A percentile compares a stretch with the other conserved stretches of the same genome.
phyloP scores from a whole-genome alignment of 139 green algal species.

The Ulvella scutata region DNA sequence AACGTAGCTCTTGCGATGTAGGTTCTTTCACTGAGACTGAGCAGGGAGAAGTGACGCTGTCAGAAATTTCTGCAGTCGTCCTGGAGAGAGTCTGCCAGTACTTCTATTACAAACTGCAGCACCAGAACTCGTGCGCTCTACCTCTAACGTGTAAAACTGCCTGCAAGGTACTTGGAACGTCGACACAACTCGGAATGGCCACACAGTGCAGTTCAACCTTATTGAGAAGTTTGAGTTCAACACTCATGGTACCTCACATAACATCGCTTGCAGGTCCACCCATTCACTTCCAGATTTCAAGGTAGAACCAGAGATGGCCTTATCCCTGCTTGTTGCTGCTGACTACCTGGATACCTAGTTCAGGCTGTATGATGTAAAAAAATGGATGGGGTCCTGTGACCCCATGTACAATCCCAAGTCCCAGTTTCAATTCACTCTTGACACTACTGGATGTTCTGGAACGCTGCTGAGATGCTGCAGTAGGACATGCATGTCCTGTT shows the following conservation, averaged over 20 bases:
- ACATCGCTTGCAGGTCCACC: conserved; percentile 28
- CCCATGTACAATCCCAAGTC: too few relatives aligned
- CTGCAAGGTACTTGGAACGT: background rate
- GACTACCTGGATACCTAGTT: conserved; percentile 89
- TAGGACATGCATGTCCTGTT: too few relatives aligned
- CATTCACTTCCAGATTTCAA: conserved; percentile 90
- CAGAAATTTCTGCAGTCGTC: conserved; percentile 77
- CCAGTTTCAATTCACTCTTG: too few relatives aligned
- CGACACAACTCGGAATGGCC: too few relatives aligned
- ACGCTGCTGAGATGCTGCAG: too few relatives aligned
- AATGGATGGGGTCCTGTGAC: too few relatives aligned
- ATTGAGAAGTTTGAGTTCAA: too few relatives aligned
- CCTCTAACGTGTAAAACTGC: background rate
- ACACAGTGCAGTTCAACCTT: too few relatives aligned
- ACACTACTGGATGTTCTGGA: too few relatives aligned
- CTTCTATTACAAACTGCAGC: conserved; percentile 95
- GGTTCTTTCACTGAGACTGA: conserved; percentile 88
- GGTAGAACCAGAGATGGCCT: conserved; percentile 71
- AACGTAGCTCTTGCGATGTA: too few relatives aligned
- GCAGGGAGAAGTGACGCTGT: conserved; percentile 72
- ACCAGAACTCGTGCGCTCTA: conserved; percentile 58
- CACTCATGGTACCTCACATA: too few relatives aligned
- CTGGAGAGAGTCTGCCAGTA: conserved; percentile 95
- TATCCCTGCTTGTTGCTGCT: conserved; percentile 90
- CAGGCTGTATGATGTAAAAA: background rate